Base-by-base conservation (phyloP, 495 filamentous ascomycete species). In the Trichoderma parareesei region DNA sequence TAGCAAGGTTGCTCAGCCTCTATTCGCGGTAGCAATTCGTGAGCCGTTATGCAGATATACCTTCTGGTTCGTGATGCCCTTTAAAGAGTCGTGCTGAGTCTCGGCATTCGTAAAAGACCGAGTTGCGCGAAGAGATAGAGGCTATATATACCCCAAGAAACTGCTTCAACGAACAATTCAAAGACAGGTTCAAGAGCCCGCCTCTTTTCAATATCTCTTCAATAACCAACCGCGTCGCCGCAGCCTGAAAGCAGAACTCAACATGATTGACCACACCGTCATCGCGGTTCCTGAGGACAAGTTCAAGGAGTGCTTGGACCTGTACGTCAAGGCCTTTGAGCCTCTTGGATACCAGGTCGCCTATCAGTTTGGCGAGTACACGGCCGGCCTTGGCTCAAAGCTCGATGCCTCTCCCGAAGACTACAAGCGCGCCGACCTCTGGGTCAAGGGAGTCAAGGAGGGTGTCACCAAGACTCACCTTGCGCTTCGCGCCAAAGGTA, bases 271-370 rank as follows among this genome's bases (percentile, higher is more conserved):
- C 46, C 71, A 74, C 43, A 46, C 67, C 60, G 63, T 64, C 65
- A 65, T 74, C 63, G 61, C 63, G 14, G 69, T 71, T 61, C 49
- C 67, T 53, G 38, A 60, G 41, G 67, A 62, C 61, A 41, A 40
- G 11, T 61, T 67, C 57, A 67, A 71, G 14, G 35, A 49, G 14
- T 62, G 74, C 13, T 63, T 73, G 20, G 69, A 69, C 27, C 76
- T 75, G 68, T 79, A 78, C 67, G 64, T 68, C 42, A 69, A 66
- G 0, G 72, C 72, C 9, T 73, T 79, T 48, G 65, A 72, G 43
- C 76, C 76, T 5, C 68, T 79, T 3, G 67, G 67, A 10, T 78
- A 79, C 63, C 57, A 62, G 38, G 44, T 69, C n/a, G 67, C 62
- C 61, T 67, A 67, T 20, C 62, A 75, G 60, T 67, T 70, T 65